Conservation (phyloP, 2,329 filamentous ascomycete genomes). For the Fusarium sp. region DNA sequence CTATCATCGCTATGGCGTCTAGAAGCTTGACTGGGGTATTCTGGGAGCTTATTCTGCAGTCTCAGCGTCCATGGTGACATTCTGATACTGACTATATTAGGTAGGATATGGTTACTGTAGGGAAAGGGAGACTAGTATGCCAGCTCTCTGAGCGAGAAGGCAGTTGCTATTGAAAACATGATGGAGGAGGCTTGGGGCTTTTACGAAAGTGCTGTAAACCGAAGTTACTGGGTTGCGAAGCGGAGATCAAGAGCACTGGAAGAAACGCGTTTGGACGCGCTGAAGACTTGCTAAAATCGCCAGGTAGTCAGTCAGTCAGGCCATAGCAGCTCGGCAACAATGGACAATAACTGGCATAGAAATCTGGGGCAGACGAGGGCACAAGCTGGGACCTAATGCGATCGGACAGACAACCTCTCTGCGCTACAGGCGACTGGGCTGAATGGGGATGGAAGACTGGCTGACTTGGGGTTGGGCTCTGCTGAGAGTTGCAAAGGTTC, state of each 20-base stretch:
- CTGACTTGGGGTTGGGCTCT: slow-evolving; percentile 2
- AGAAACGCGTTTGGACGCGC: slow-evolving; percentile 5
- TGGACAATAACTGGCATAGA: neutral
- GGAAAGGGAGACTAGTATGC: neutral
- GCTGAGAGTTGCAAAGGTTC: slow-evolving; percentile 34
- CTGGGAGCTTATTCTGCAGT: neutral
- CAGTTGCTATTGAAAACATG: neutral
- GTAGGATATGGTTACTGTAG: neutral
- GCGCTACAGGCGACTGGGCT: neutral
- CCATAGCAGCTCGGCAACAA: slow-evolving; percentile 5
- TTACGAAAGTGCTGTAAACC: slow-evolving; percentile 2
- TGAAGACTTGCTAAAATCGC: slow-evolving; percentile 7
- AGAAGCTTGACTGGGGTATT: neutral
- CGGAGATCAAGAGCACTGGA: neutral
- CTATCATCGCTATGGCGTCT: neutral
- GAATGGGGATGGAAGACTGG: neutral
- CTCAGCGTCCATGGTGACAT: neutral
- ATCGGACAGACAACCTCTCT: neutral
- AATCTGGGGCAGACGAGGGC: slow-evolving; percentile 2
- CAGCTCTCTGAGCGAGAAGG: neutral
- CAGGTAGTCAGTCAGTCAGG: too few species aligned
- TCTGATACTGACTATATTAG: neutral
- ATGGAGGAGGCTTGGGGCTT: neutral
- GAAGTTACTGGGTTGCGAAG: neutral
- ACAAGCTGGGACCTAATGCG: neutral